Evolutionary conservation across 2,329 filamentous ascomycete species (phyloP).

Genomic region (Aureobasidium sp.): DNA sequence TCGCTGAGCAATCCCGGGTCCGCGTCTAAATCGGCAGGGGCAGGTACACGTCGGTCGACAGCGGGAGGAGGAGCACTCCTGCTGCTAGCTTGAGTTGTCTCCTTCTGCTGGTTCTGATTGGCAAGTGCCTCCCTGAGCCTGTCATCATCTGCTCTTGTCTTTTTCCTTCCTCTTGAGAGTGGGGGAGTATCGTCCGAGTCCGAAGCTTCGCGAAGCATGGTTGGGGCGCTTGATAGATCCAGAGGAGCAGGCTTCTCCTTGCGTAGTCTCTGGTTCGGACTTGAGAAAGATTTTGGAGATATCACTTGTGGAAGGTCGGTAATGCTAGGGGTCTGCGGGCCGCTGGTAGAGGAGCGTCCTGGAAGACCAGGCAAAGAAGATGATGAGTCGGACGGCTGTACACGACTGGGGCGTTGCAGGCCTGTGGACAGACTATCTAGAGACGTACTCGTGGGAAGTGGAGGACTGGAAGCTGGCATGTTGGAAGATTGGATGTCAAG

Average conservation of each 20-base stretch:
- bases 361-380: neutral
- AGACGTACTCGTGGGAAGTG: slow-evolving; percentile 3
- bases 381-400: neutral
- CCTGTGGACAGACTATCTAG: slow-evolving; percentile 12
- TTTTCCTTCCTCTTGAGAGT: slow-evolving; percentile 58
- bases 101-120: slow-evolving; percentile 47
- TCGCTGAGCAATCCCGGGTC: slow-evolving; percentile 8
- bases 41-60: neutral
- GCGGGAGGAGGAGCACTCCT: slow-evolving; percentile 31
- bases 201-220: slow-evolving; percentile 6
- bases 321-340: neutral
- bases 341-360: slow-evolving; percentile 1
- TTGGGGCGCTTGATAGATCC: slow-evolving; percentile 48
- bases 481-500: slow-evolving; percentile 23
- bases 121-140: slow-evolving; percentile 64
- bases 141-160: slow-evolving; percentile 84
- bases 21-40: neutral
- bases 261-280: slow-evolving; percentile 41
- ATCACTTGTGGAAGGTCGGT: neutral
- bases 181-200: slow-evolving; percentile 7
- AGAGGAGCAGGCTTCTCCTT: slow-evolving; percentile 83
- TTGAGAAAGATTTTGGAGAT: slow-evolving; percentile 20
- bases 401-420: slow-evolving; percentile 7
- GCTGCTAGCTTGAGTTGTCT: slow-evolving; percentile 63
- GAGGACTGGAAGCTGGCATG: slow-evolving; percentile 14